Percentiles rank a stretch among this genome's conserved stretches.
These are phyloP conservation scores for Fermentozyma sake DNA, from an alignment of 1,139 yeast species.

Conservation along the genomic window DNA sequence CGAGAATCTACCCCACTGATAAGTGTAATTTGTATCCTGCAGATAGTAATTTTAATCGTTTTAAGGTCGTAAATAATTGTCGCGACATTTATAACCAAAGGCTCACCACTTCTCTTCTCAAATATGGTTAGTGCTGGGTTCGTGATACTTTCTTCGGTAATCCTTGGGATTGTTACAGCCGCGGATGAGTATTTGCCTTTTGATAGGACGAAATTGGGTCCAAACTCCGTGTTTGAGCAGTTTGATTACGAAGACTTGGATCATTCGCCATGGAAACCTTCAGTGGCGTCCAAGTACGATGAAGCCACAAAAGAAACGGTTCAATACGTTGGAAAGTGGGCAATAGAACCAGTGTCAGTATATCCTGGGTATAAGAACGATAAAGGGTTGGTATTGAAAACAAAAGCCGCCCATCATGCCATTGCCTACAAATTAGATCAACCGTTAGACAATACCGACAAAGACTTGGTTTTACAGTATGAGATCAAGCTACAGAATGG, in stretches of 20 bases:
- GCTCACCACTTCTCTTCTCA: too few species aligned
- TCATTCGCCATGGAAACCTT: slow-evolving; percentile 57
- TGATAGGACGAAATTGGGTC: slow-evolving; percentile 20
- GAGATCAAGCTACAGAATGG: slow-evolving; percentile 82
- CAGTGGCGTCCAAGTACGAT: slow-evolving; percentile 47
- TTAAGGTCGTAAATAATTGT: too few species aligned
- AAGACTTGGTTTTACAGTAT: slow-evolving; percentile 78
- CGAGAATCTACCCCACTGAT: too few species aligned
- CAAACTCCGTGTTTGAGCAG: slow-evolving; percentile 64
- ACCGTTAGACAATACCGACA: slow-evolving; percentile 51
- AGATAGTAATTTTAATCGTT: too few species aligned
- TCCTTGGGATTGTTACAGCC: too few species aligned
- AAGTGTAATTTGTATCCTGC: too few species aligned
- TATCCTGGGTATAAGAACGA: slow-evolving; percentile 61
- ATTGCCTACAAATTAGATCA: slow-evolving; percentile 56
- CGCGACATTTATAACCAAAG: too few species aligned
- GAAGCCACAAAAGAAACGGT: slow-evolving; percentile 36
- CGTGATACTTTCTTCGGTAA: too few species aligned
- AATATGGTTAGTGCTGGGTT: too few species aligned
- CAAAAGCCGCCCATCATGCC: slow-evolving; percentile 77
- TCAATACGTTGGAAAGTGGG: slow-evolving; percentile 71
- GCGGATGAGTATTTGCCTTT: too few species aligned
- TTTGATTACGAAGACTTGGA: slow-evolving; percentile 42
- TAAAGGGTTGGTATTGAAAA: slow-evolving; percentile 68
- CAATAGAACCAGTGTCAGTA: slow-evolving; percentile 47